These are phyloP conservation scores for Rubia occidens DNA, from an alignment of 305 asterid species.

Conservation along the genomic window DNA sequence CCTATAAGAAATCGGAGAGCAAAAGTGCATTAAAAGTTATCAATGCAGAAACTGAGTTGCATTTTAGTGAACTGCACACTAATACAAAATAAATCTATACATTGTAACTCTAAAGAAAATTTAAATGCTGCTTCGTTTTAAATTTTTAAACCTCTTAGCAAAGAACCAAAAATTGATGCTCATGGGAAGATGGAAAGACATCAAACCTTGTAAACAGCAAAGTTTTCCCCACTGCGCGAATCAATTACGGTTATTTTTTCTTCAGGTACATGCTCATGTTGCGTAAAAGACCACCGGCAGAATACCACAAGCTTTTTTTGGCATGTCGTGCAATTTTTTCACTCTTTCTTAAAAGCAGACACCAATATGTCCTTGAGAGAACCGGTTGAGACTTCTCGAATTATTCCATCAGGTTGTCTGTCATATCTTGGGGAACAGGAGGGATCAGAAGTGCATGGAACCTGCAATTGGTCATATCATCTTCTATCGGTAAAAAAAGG, in stretches of 20 bases:
- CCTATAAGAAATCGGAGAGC: slow-evolving; percentile 24
- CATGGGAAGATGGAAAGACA: neutral
- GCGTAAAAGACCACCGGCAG: slow-evolving; percentile 99
- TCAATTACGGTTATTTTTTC: slow-evolving; percentile 79
- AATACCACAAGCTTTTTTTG: slow-evolving; percentile 59
- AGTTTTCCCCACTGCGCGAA: slow-evolving; percentile 95
- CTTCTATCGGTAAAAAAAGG: slow-evolving; percentile 7
- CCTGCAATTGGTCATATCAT: slow-evolving; percentile 35
- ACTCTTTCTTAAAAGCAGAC: slow-evolving; percentile 47
- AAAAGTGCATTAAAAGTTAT: slow-evolving; percentile 13
- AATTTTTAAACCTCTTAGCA: neutral
- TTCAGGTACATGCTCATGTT: slow-evolving; percentile 72
- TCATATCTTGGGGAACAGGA: slow-evolving; percentile 65
- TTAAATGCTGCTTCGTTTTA: neutral
- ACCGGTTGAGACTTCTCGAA: slow-evolving; percentile 51
- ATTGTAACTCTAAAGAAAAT: neutral
- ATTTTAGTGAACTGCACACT: neutral
- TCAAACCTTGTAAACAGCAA: slow-evolving; percentile 71
- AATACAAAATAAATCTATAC: neutral
- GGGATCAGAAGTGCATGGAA: slow-evolving; percentile 85
- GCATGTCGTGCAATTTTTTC: slow-evolving; percentile 58
- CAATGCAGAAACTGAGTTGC: neutral
- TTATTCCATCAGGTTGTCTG: slow-evolving; percentile 73
- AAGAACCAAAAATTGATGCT: neutral
- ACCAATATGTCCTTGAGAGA: slow-evolving; percentile 75